A percentile compares a stretch with the other conserved stretches of the same genome.
Evolutionary conservation across 2,329 filamentous ascomycete species (phyloP).

Genomic region (Sclerotinia spermophila): DNA sequence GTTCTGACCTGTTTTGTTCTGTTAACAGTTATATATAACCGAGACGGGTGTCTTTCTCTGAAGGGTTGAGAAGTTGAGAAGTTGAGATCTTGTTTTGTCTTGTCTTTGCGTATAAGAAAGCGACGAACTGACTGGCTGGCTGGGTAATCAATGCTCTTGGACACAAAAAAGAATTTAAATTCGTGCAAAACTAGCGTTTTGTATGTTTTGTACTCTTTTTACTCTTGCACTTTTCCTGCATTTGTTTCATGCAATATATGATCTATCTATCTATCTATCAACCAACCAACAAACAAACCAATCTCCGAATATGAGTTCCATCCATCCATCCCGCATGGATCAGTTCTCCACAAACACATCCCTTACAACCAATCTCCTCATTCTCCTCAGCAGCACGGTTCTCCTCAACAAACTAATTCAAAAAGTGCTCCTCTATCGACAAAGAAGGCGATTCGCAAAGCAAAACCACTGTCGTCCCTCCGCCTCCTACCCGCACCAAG

Average conservation of each 20-base stretch:
- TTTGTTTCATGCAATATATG: neutral
- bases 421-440: slow-evolving; percentile 4
- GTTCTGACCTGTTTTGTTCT: too few species aligned
- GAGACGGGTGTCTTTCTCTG: too few species aligned
- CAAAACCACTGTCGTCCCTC: slow-evolving; percentile 46
- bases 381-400: slow-evolving; percentile 15
- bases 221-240: neutral
- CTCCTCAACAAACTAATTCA: slow-evolving; percentile 20
- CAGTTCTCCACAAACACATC: neutral
- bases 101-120: too few species aligned
- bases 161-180: too few species aligned
- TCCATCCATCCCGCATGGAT: neutral
- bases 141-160: too few species aligned
- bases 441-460: slow-evolving; percentile 15
- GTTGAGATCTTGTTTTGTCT: too few species aligned
- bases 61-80: too few species aligned
- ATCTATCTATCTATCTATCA: neutral
- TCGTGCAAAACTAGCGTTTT: too few species aligned
- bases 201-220: neutral
- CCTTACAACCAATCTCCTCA: neutral
- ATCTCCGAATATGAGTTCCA: too few species aligned
- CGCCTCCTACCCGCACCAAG: slow-evolving; percentile 48
- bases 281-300: neutral
- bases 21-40: too few species aligned
- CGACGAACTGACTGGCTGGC: too few species aligned